Base-by-base conservation (phyloP, 2,329 filamentous ascomycete genomes). In the Ceratocystis huliohia region DNA sequence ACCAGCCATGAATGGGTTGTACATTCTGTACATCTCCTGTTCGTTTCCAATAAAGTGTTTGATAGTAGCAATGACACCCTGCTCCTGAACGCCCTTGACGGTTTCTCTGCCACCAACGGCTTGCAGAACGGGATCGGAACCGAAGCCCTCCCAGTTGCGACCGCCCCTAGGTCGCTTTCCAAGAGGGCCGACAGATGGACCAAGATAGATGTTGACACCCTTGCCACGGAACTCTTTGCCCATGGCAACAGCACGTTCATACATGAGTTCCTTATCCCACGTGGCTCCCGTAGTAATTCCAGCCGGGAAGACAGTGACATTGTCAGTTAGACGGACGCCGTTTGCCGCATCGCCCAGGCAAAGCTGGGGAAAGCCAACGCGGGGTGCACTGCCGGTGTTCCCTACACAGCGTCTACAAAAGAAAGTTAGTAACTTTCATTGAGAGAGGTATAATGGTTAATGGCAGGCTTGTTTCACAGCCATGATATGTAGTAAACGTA, bases 251-350 rank as follows among this genome's bases (percentile, higher is more conserved):
- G 83, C 88, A 33, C 88, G 82, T 64, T 82, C 79, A 69, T 87
- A 86, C 75, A 91, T 86, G 63, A 91, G 76, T 17, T 82, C 78
- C 76, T 90, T 91, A 75, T 88, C 86, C 73, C 85, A 91, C 0
- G 88, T 91, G 1, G 88, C 87, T 20, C 87, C 88, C 1, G 82
- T 82, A 0, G 87, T 91, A 70, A 93, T 88, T n/a, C 88, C 89
- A 7, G 88, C 82, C 0, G 89, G 89, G 70, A 93, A 94, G 0
- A 84, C 88, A 0, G 88, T 91, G 64, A 86, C 84, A 68, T 89
- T 84, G 69, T 91, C 88, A 0, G 87, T 84, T n/a, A 83, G 83
- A 33, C 88, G 83, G 15, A 94, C 79, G 1, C 89, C 89, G 44
- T 88, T 78, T 1, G 88, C 86, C 0, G 84, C 84, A 73, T 92